Evolutionary conservation across 2,329 filamentous ascomycete species (phyloP), one percentile per base, ranked within the genome.

Genomic region (Aphanoascus verrucosus): DNA sequence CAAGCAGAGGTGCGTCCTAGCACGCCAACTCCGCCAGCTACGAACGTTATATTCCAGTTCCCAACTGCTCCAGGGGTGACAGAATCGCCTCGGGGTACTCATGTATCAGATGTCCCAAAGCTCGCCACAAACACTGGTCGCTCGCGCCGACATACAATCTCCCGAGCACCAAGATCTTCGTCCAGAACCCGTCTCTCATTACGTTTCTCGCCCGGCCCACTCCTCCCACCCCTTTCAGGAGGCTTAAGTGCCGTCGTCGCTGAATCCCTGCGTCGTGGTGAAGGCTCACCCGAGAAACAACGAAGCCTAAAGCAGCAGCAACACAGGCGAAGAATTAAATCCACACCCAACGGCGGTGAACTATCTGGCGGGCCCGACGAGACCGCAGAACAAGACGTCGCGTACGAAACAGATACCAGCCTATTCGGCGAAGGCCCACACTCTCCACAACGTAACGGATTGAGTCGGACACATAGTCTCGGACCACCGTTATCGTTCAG

Each of bases 211-310:
- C 77, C 77, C 3, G 79, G 79, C 0, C 77, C 80, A 5, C 67
- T 85, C 3, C 74, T 82, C 1, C 77, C 77, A 31, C 80, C 83
- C 0, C 70, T 85, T 1, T 81, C 77, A 1, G 77, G 75, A 1
- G 77, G 77, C 0, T 71, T 86, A 14, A 80, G 74, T 62, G 82
- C 78, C 1, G 77, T 85, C 46, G 80, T 85, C 5, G 82, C 81
- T 7, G 82, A 85, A 28, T 77, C 80, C 19, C 70, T 84, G 23
- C 75, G 81, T n/a, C 76, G 79, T 14, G 77, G 79, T 12, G 72
- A 78, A 55, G 73, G 73, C 7, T 69, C 67, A 19, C 64, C 70
- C 15, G 58, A 60, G 17, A 50, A 48, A 12, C 48, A 38, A n/a
- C 23, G 45, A 28, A 31, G 44, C n/a, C n/a, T n/a, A n/a, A n/a